phyloP scores from a whole-genome alignment of 495 filamentous ascomycete species.

The Aspergillus baeticus region DNA sequence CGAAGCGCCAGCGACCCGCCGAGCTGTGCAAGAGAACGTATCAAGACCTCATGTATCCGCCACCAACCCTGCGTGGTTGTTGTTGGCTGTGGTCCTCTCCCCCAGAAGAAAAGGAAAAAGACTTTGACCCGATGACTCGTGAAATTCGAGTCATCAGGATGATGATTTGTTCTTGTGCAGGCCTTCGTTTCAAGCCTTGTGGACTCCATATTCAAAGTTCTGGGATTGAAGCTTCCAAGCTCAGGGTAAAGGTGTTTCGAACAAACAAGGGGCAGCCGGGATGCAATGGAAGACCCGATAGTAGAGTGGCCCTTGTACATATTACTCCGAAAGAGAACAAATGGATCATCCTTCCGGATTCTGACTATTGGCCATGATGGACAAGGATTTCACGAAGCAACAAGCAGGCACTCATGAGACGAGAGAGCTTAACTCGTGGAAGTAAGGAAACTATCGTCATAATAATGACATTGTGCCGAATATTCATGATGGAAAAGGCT shows the following conservation, averaged over 20 bases:
- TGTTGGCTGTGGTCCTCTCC: background rate
- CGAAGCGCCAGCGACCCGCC: constrained; percentile 12
- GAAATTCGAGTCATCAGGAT: background rate
- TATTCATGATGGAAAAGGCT: no score
- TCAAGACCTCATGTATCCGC: constrained; percentile 2
- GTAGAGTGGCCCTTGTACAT: background rate
- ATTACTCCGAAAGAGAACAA: background rate
- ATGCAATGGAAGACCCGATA: background rate
- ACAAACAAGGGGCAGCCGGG: background rate
- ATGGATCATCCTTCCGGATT: background rate
- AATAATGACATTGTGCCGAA: background rate
- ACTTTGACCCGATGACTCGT: background rate
- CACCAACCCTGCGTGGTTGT: constrained; percentile 10
- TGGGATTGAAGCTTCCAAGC: background rate
- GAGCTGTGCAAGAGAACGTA: background rate
- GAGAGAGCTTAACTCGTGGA: constrained; percentile 5
- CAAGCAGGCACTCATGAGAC: background rate
- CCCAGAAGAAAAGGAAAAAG: background rate
- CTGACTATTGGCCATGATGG: background rate
- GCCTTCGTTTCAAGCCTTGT: background rate
- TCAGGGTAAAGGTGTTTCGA: no score
- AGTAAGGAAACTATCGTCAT: no score
- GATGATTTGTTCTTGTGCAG: background rate
- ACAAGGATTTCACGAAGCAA: background rate
- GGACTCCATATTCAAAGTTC: background rate